Evolutionary conservation across 2,329 filamentous ascomycete species (phyloP).

Genomic region (Xylaria sp.): DNA sequence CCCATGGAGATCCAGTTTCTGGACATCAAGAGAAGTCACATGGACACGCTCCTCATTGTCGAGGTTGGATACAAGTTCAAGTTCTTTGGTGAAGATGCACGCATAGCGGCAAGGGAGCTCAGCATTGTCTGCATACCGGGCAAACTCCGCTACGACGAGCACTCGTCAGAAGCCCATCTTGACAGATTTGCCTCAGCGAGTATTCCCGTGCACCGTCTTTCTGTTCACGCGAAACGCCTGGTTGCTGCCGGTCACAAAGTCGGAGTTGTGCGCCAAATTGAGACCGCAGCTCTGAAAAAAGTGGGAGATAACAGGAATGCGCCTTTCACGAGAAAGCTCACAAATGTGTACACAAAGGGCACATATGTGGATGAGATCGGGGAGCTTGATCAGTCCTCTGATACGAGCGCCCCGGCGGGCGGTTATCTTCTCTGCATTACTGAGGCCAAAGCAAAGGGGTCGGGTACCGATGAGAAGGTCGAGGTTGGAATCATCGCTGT

Average conservation of each 20-base stretch:
- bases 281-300: conserved; percentile 93
- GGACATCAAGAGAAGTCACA: conserved; percentile 85
- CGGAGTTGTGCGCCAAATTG: conserved; percentile 86
- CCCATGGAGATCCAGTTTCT: conserved; percentile 92
- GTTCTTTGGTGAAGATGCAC: conserved; percentile 93
- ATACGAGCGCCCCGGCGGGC: conserved; percentile 50
- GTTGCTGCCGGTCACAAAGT: conserved; percentile 93
- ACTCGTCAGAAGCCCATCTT: conserved; percentile 85
- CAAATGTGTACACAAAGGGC: conserved; percentile 95
- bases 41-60: conserved; percentile 84
- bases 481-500: conserved; percentile 89
- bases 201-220: conserved; percentile 84
- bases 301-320: conserved; percentile 90
- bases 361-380: conserved; percentile 95
- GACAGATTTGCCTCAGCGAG: conserved; percentile 92
- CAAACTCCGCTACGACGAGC: conserved; percentile 90
- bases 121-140: conserved; percentile 96
- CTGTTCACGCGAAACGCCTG: conserved; percentile 89
- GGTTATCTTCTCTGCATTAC: conserved; percentile 94
- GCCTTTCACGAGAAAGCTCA: conserved; percentile 87
- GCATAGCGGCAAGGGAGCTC: conserved; percentile 80
- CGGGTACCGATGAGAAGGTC: conserved; percentile 87
- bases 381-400: conserved; percentile 57
- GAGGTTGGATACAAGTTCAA: conserved; percentile 98
- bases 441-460: conserved; percentile 70